Base-by-base conservation (phyloP, 1,284 basidiomycete species). In the Cryptococcus depauperatus region DNA sequence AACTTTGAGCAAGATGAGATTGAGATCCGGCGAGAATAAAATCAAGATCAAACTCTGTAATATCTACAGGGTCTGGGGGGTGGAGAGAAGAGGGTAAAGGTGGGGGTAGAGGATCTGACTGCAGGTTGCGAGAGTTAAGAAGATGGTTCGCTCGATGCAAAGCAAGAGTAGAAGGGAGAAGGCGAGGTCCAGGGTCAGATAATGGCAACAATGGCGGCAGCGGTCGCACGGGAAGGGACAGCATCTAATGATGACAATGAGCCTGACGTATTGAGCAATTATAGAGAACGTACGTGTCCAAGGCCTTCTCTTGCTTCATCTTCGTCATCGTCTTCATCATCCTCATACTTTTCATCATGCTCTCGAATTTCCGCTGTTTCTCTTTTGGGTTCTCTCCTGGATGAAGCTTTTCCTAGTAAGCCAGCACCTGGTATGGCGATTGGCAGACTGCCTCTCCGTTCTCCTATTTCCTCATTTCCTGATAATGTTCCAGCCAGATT, bases 1-100 rank as follows among this genome's bases (percentile, higher is more conserved):
- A 19, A n/a, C 39, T 45, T 18, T 62, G 55, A 14, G 64, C 66
- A 3, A 69, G 55, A 30, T 69, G 61, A 1, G 64, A 46, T 37
- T 51, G 55, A 1, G 69, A 68, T 1, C 67, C 70, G 22, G 68
- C 62, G 18, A 73, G 64, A 51, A 73, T 73, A 46, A 72, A 73
- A 48, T 71, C 71, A 22, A 73, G 68, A 51, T 73, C 72, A 52
- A 73, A 72, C 43, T 70, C 71, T 25, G 70, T 62, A n/a, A 71
- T 55, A 47, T 71, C 70, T 42, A 72, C 64, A 1, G 70, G 65
- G 13, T 61, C 59, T 18, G 69, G 69, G 14, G 69, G 69, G 43
- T 72, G 69, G 6, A 70, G 55, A 7, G 67, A 66, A 5, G 66
- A 59, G 4, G 68, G 66, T 3, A 72, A 50, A 9, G 68, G 68